phyloP scores from a whole-genome alignment of 352 stramenopile species.

The Phytophthora hibernalis region DNA sequence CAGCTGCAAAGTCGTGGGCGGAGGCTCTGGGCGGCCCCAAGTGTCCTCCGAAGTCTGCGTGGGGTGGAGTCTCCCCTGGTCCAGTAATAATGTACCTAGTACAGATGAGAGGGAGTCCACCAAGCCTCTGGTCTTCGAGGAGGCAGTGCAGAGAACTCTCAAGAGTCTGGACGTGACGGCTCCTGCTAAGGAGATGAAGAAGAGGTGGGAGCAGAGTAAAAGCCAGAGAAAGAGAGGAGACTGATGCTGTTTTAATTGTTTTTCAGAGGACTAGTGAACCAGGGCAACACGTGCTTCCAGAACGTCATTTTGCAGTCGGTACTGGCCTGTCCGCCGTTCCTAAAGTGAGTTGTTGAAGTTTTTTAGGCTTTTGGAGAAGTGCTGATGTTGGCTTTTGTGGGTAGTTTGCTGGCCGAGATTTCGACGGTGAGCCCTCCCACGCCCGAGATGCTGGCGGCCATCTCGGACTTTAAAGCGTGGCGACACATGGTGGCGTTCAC shows the following conservation, averaged over 20 bases:
- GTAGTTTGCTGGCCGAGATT: slow-evolving; percentile 74
- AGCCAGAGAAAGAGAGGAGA: background rate
- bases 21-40: slow-evolving; percentile 55
- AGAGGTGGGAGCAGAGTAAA: slow-evolving; percentile 46
- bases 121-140: slow-evolving; percentile 59
- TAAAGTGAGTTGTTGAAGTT: slow-evolving; percentile 63
- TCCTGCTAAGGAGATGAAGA: slow-evolving; percentile 85
- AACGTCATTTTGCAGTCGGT: slow-evolving; percentile 90
- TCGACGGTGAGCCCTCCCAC: slow-evolving; percentile 57
- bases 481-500: slow-evolving; percentile 82
- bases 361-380: background rate
- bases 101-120: slow-evolving; percentile 1
- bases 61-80: slow-evolving; percentile 36
- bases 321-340: slow-evolving; percentile 75
- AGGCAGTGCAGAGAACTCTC: slow-evolving; percentile 73
- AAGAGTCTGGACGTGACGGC: slow-evolving; percentile 57
- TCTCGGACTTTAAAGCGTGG: slow-evolving; percentile 73
- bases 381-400: slow-evolving; percentile 5
- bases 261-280: slow-evolving; percentile 77
- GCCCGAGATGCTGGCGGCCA: slow-evolving; percentile 49
- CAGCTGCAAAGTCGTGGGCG: slow-evolving; percentile 67
- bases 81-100: slow-evolving; percentile 2
- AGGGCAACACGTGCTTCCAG: slow-evolving; percentile 91
- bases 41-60: slow-evolving; percentile 34
- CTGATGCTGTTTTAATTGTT: slow-evolving; percentile 9